Evolutionary conservation across 2,329 filamentous ascomycete species (phyloP), one percentile per base, ranked within the genome.

Genomic region (Thielaviopsis euricoi): DNA sequence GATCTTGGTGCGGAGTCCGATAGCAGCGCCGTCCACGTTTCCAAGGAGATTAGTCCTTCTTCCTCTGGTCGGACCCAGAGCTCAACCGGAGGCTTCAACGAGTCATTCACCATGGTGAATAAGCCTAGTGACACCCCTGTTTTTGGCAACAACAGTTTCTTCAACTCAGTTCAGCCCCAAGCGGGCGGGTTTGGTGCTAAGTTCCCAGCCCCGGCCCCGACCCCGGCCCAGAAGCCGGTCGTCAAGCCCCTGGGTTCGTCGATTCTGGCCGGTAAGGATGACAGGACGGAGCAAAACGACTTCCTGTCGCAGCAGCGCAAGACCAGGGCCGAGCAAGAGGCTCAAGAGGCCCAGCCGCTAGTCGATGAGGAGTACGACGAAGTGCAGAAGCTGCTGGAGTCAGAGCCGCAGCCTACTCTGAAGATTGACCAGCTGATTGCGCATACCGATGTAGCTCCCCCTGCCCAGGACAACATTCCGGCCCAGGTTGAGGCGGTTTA

Each of bases 341-440:
- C 75, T 0, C 78, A 81, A 59, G 77, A 82, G 65, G 72, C 72
- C 5, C 76, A 77, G 60, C 71, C 78, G 3, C 71, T 87, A 2
- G 71, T 80, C 22, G 82, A 87, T 58, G 80, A 87, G 55, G 85
- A 88, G 62, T 84, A 87, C 62, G 83, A 85, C 25, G 76, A 80
- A 33, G 77, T 86, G 23, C 81, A 86, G 59, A 74, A 74, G 61
- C 73, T 85, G 29, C 74, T 90, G 40, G 72, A 72, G 6, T 78
- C 76, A n/a, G 74, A 80, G 9, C 71, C 85, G 21, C 72, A 81
- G 63, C 79, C 81, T n/a, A 83, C 78, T 4, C 73, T 79, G 56
- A 74, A 75, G 7, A 68, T 89, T 40, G 79, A 86, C 60, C 79
- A 83, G 54, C 89, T 89, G 64, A 76, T 87, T 55, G 83, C 77